phyloP scores from a whole-genome alignment of 1,284 basidiomycete species.

The Calocybe gambosa region DNA sequence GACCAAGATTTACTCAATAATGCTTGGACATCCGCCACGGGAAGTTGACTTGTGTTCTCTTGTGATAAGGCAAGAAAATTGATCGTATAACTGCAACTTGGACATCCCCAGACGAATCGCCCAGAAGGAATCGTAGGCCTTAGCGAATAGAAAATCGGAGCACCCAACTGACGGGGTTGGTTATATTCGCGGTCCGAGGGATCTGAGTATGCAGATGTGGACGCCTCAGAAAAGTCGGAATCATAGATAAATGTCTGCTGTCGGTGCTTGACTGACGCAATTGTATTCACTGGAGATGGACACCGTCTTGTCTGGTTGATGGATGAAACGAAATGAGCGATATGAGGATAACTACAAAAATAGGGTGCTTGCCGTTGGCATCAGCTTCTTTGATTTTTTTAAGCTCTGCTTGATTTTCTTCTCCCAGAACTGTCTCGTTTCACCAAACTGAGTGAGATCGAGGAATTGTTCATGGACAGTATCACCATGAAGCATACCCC shows the following conservation, averaged over 20 bases:
- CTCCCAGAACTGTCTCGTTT: conserved; percentile 23
- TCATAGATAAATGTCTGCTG: conserved; percentile 32
- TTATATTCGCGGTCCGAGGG: conserved; percentile 30
- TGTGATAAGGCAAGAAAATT: conserved; percentile 23
- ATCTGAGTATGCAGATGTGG: conserved; percentile 28
- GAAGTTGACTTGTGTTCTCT: conserved; percentile 14
- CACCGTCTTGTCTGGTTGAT: not conserved
- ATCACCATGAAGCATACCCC: conserved; percentile 24
- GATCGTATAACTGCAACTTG: conserved; percentile 25
- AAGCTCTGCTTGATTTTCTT: conserved; percentile 17
- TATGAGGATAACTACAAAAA: not conserved
- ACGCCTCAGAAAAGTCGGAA: conserved; percentile 45
- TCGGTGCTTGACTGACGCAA: not conserved
- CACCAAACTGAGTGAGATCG: conserved; percentile 25
- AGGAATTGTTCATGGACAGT: conserved; percentile 12
- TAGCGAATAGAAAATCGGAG: conserved; percentile 25
- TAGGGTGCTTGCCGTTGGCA: not conserved
- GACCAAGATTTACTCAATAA: conserved; percentile 26
- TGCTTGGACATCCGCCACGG: not conserved
- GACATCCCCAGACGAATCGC: conserved; percentile 29
- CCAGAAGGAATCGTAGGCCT: conserved; percentile 29
- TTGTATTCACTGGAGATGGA: not conserved
- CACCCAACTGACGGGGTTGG: conserved; percentile 5
- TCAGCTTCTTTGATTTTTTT: conserved; percentile 10
- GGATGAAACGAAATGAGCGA: not conserved